Evolutionary conservation across 2,329 filamentous ascomycete genomes (phyloP), one percentile per base, ranked within the genome.

Genomic region (Talaromyces funiculosus): DNA sequence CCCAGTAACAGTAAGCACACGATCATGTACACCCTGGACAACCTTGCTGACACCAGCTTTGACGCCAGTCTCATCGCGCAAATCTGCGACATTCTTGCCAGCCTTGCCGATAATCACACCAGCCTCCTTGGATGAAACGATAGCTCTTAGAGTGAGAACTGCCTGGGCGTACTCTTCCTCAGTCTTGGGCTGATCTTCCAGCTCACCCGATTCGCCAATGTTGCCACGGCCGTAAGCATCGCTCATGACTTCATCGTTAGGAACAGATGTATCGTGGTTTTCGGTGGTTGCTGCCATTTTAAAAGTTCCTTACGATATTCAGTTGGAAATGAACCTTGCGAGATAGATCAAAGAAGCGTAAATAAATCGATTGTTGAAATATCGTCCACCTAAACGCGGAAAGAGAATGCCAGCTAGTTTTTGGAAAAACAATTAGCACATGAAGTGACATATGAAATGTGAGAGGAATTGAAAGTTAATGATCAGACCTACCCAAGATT

Each of bases 21-120:
- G 92, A 77, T 99, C 94, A 71, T 97, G 93, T 61, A 99, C 94
- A 67, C 94, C 93, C 67, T 93, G 92, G 51, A 99, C 94, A 58
- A 97, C 94, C 82, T 99, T 99, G 85, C 92, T 97, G 66, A 99
- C 94, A 66, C 94, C 94, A 63, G 94, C 94, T 79, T 95, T 96
- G 70, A 99, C 94, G 62, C 93, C 94, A 67, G 94, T 99, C 80
- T 97, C 93, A 71, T 99, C 93, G 73, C 94, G 89, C 64, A 99
- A 84, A 72, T 97, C 93, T 53, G 94, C 94, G 59, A 99, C 94
- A 72, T 99, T 97, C 84, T 97, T 96, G 73, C 94, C 94, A 61
- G 89, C 92, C 81, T 99, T 99, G 77, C 94, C 94, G 76, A 99
- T 99, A 77, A 99, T 97, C 70, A 99, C 92, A 72, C 94, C 94